phyloP scores from a whole-genome alignment of 768 basidiomycete genomes.

The Krasilnikovozyma curviuscula region DNA sequence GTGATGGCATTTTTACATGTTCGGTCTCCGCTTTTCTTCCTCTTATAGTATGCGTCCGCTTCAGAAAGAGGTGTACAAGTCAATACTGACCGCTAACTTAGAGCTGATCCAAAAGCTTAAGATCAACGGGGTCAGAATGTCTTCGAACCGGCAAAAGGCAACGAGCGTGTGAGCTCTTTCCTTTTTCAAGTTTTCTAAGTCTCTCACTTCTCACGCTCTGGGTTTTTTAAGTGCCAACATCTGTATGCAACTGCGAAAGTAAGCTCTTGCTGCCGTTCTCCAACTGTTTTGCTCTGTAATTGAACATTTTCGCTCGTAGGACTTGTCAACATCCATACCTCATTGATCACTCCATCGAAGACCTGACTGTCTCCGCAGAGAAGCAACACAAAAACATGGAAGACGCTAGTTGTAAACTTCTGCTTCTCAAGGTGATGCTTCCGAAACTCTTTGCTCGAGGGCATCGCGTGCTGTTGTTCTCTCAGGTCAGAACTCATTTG shows the following conservation, averaged over 20 bases:
- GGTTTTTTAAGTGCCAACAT: no score
- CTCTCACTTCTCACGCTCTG: not conserved
- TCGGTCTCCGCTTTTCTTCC: not conserved
- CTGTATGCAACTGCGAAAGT: no score
- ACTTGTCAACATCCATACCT: slow-evolving; percentile 19
- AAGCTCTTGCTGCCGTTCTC: no score
- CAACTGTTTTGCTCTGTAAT: no score
- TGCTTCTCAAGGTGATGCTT: slow-evolving; percentile 52
- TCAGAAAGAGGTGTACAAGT: slow-evolving; percentile 68
- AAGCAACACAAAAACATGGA: slow-evolving; percentile 64
- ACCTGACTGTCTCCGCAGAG: slow-evolving; percentile 35
- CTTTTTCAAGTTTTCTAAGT: not conserved
- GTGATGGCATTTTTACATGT: not conserved
- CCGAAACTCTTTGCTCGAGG: slow-evolving; percentile 68
- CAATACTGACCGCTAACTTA: not conserved
- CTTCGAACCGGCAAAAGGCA: slow-evolving; percentile 35
- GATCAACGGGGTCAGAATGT: not conserved
- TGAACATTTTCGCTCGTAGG: not conserved
- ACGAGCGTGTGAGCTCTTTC: slow-evolving; percentile 45
- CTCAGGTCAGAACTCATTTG: slow-evolving; percentile 41
- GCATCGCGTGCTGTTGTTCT: slow-evolving; percentile 78
- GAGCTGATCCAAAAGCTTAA: not conserved
- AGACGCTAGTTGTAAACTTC: slow-evolving; percentile 67
- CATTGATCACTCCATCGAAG: slow-evolving; percentile 46
- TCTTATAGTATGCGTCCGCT: slow-evolving; percentile 49